Evolutionary conservation across 2,329 filamentous ascomycete genomes (phyloP).

Genomic region (Aspergillus niger): DNA sequence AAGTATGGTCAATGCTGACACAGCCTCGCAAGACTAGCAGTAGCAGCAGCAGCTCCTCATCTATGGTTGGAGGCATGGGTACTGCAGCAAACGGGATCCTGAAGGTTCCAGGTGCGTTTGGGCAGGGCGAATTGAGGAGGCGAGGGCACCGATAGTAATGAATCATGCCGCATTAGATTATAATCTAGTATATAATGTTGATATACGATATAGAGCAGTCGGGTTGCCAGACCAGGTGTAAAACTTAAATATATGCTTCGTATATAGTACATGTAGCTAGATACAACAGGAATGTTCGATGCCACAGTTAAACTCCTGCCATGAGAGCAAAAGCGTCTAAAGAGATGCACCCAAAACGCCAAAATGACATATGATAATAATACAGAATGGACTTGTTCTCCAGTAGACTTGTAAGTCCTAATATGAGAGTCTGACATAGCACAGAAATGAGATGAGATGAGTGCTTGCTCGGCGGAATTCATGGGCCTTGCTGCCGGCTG

Average conservation of each 20-base stretch:
- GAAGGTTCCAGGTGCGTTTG: constrained; percentile 38
- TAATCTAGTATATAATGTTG: constrained; percentile 13
- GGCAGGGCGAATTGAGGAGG: constrained; percentile 34
- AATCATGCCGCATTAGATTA: not conserved
- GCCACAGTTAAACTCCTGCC: not conserved
- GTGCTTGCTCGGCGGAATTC: not conserved
- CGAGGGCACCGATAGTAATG: constrained; percentile 36
- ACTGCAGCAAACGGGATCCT: constrained; percentile 30
- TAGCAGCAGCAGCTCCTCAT: constrained; percentile 27
- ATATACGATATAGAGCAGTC: not conserved
- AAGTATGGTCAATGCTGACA: constrained; percentile 79
- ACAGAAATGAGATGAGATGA: not conserved
- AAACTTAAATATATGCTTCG: not conserved
- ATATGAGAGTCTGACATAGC: not conserved
- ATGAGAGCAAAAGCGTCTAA: not conserved
- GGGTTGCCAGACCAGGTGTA: not conserved
- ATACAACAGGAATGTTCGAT: not conserved
- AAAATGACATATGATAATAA: not conserved
- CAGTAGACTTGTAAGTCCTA: not conserved
- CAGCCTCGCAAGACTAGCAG: constrained; percentile 41
- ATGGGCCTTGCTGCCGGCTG: not conserved
- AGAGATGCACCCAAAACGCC: not conserved
- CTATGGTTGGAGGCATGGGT: constrained; percentile 29
- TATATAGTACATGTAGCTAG: not conserved
- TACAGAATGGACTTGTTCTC: not conserved